Evolutionary conservation across 2,329 filamentous ascomycete genomes (phyloP).

Genomic region (Pleoardoris graminearum): DNA sequence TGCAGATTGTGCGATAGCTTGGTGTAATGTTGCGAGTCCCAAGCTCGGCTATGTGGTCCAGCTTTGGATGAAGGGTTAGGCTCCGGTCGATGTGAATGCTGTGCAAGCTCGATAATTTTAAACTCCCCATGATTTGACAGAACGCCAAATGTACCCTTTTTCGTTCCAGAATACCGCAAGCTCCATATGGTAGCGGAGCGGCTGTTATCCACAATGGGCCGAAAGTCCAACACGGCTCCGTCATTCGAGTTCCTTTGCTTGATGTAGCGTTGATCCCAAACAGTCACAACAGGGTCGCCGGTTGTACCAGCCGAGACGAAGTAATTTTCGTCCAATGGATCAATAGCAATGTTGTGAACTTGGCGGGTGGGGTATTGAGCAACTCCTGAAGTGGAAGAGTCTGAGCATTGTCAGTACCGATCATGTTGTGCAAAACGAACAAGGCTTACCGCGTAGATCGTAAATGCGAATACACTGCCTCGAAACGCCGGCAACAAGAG

Average conservation of each 20-base stretch:
- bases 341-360: slow-evolving; percentile 72
- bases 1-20: slow-evolving; percentile 48
- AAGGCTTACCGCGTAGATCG: slow-evolving; percentile 69
- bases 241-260: slow-evolving; percentile 33
- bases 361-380: slow-evolving; percentile 59
- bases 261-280: slow-evolving; percentile 72
- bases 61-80: slow-evolving; percentile 24
- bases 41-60: slow-evolving; percentile 33
- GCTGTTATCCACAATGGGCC: slow-evolving; percentile 56
- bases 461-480: slow-evolving; percentile 75
- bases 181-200: slow-evolving; percentile 62
- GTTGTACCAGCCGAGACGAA: slow-evolving; percentile 76
- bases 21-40: slow-evolving; percentile 51
- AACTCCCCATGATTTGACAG: slow-evolving; percentile 63
- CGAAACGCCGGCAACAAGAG: slow-evolving; percentile 74
- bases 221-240: slow-evolving; percentile 61
- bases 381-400: slow-evolving; percentile 49
- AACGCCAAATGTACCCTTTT: slow-evolving; percentile 61
- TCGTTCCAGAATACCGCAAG: slow-evolving; percentile 62
- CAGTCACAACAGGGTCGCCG: slow-evolving; percentile 72
- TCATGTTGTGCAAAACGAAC: too few species aligned
- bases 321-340: slow-evolving; percentile 79
- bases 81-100: slow-evolving; percentile 48
- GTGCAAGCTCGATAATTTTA: slow-evolving; percentile 59
- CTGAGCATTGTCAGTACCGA: slow-evolving; percentile 28